These are phyloP conservation scores for Dothistroma septosporum DNA, from an alignment of 2,329 filamentous ascomycete genomes.

Conservation along the genomic window DNA sequence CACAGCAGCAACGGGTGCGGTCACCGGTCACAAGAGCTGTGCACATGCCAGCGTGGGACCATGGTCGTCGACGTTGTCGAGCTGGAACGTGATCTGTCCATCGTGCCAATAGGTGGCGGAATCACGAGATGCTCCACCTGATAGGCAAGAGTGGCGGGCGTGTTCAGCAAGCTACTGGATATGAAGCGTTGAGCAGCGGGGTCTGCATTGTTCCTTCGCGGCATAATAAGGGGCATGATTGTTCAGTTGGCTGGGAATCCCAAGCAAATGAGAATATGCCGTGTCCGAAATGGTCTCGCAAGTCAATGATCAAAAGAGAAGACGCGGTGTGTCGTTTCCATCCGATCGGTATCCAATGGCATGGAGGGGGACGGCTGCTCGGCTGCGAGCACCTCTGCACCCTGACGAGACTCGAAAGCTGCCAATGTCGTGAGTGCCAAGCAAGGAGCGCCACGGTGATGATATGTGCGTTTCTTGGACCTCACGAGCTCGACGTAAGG, in stretches of 20 bases:
- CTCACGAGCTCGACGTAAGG: conserved; percentile 7
- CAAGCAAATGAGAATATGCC: conserved; percentile 7
- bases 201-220: background rate
- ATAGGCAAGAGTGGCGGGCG: conserved; percentile 7
- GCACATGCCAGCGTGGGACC: conserved; percentile 14
- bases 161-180: conserved; percentile 9
- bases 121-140: conserved; percentile 8
- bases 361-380: background rate
- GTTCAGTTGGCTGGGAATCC: background rate
- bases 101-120: conserved; percentile 12
- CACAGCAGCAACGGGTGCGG: conserved; percentile 13
- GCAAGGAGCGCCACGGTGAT: background rate
- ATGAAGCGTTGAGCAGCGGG: conserved; percentile 6
- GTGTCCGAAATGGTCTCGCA: no score
- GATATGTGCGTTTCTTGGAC: background rate
- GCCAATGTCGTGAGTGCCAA: background rate
- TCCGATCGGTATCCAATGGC: conserved; percentile 21
- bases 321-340: conserved; percentile 20
- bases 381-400: conserved; percentile 3
- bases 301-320: background rate
- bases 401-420: conserved; percentile 1
- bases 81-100: conserved; percentile 7
- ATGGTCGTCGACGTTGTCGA: conserved; percentile 4
- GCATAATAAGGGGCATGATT: background rate
- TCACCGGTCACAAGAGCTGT: conserved; percentile 19